Conservation (phyloP, 2,329 filamentous ascomycete species). For the Aspergillus versicolor region DNA sequence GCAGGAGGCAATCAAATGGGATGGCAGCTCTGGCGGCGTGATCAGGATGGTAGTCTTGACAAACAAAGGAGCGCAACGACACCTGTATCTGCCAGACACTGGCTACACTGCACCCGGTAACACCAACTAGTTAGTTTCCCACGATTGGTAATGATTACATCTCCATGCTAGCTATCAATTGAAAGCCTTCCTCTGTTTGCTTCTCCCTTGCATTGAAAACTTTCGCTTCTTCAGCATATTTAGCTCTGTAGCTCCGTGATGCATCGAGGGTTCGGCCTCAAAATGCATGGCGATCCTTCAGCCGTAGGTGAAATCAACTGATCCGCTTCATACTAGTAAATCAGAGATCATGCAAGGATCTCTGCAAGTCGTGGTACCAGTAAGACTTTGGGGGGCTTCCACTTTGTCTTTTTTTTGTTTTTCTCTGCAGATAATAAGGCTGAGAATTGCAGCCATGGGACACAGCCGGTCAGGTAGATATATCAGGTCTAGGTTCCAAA, state of each 20-base stretch:
- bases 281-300: not conserved
- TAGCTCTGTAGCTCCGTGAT: not conserved
- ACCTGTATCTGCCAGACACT: constrained; percentile 92
- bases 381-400: not conserved
- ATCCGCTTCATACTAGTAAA: constrained; percentile 1
- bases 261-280: not conserved
- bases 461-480: not conserved
- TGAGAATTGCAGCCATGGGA: not conserved
- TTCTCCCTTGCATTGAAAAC: not conserved
- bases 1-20: constrained; percentile 97
- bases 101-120: constrained; percentile 74
- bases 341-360: constrained; percentile 6
- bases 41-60: constrained; percentile 98
- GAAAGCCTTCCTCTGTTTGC: not conserved
- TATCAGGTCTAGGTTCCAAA: not conserved
- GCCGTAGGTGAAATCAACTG: not conserved
- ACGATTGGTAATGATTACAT: constrained; percentile 15
- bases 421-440: not conserved
- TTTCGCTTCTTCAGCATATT: not conserved
- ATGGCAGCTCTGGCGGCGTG: constrained; percentile 96
- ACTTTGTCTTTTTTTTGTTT: not conserved
- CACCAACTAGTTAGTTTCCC: constrained; percentile 25
- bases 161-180: constrained; percentile 14
- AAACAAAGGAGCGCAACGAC: constrained; percentile 81
- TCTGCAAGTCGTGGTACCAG: not conserved